Evolutionary conservation across 345 rosid genomes (phyloP).

Genomic region (Pistacia atlantica): DNA sequence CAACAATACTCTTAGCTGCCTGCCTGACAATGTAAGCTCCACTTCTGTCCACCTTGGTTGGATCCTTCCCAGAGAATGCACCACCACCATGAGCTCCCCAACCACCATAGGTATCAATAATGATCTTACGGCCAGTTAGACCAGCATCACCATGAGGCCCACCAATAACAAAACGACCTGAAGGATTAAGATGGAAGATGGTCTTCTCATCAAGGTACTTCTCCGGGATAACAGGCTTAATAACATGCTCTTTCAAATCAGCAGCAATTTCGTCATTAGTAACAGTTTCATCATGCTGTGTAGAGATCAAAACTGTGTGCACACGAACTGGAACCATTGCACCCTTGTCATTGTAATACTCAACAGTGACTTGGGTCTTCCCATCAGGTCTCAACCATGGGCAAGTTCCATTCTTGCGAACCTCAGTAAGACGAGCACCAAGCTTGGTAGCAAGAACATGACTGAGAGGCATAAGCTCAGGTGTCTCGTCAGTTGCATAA

Average conservation of each 20-base stretch:
- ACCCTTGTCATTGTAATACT: conserved; percentile 41
- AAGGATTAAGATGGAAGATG: conserved; percentile 52
- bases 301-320: conserved; percentile 51
- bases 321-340: conserved; percentile 45
- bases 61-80: conserved; percentile 50
- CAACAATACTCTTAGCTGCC: conserved; percentile 49
- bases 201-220: conserved; percentile 52
- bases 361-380: conserved; percentile 50
- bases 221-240: conserved; percentile 45
- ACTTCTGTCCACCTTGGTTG: conserved; percentile 47
- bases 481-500: conserved; percentile 36
- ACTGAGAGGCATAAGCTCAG: conserved; percentile 42
- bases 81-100: conserved; percentile 55
- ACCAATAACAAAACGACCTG: conserved; percentile 47
- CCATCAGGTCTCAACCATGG: conserved; percentile 49
- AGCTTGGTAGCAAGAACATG: conserved; percentile 49
- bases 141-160: conserved; percentile 53
- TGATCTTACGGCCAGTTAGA: conserved; percentile 49
- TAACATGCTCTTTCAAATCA: conserved; percentile 46
- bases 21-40: conserved; percentile 52
- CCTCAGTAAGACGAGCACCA: conserved; percentile 44
- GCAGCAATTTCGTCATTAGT: conserved; percentile 49
- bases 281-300: conserved; percentile 48
- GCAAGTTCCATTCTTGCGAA: conserved; percentile 50
- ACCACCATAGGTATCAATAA: conserved; percentile 48